Evolutionary conservation across 345 rosid species (phyloP), one percentile per base, ranked within the genome.

Genomic region (Populus alba): DNA sequence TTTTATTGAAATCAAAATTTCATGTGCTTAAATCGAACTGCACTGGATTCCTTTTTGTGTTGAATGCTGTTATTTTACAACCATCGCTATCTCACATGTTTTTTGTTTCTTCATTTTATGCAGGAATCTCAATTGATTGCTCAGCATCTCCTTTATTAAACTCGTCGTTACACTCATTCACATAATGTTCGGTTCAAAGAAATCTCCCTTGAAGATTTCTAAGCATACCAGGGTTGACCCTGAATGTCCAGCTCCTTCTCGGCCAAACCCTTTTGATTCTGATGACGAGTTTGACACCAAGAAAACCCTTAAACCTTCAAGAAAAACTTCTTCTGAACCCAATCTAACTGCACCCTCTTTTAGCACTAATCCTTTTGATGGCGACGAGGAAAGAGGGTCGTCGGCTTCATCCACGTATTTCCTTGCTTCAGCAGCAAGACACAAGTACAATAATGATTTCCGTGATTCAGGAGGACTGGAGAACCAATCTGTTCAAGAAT

Each of bases 401-500:
- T 38, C 78, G 38, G 81, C 85, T 73, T 80, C 86, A 0, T 85
- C 92, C 29, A 81, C 90, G 7, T 79, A 87, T 77, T 69, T 90
- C 2, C 77, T 70, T 33, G 43, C 73, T 65, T 89, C 89, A 0
- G 79, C 90, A 16, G 78, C 90, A 0, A 88, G 80, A 65, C 85
- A 87, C 73, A 90, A 75, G 71, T 94, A 94, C 85, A 97, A 84
- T 90, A 90, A 90, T 83, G 90, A 89, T 84, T 97, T 94, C 79
- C 91, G 80, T 3, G 94, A 94, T 76, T 85, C 89, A 0, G 99
- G 99, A 41, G 98, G 99, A 74, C 2, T 97, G 61, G 95, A 94
- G 76, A 94, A 84, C 85, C 98, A 97, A 77, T 87, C 97, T 0
- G 93, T 92, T 71, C 94, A 97, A 83, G 99, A 94, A 79, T 87